A percentile compares a stretch with the other conserved stretches of the same genome.
These are phyloP conservation scores for Venturia aucupariae DNA, from an alignment of 2,329 filamentous ascomycete species.

Conservation along the genomic window DNA sequence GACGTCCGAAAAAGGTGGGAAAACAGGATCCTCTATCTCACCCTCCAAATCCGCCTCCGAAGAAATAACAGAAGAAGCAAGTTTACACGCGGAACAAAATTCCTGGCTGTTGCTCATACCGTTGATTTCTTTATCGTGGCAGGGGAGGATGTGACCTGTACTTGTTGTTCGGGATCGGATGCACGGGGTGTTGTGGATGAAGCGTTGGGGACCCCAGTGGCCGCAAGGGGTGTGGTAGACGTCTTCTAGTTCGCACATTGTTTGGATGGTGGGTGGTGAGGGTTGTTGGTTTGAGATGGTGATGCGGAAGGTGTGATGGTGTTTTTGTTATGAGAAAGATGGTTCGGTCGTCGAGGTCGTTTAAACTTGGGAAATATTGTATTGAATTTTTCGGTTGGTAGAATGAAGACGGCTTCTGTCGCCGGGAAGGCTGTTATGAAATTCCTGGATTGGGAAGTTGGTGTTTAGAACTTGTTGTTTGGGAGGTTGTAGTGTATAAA, in stretches of 20 bases:
- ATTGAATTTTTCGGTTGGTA: not conserved
- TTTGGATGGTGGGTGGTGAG: not conserved
- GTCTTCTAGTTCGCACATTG: constrained; percentile 27
- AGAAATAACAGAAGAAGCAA: not conserved
- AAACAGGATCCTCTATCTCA: not conserved
- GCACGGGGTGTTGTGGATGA: constrained; percentile 23
- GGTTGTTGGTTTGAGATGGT: not conserved
- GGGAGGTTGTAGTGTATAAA: not conserved
- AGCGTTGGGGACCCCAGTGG: constrained; percentile 25
- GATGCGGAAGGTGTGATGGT: not conserved
- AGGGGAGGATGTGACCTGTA: constrained; percentile 6
- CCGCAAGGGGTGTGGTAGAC: constrained; percentile 24
- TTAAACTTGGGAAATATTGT: not conserved
- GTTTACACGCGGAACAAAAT: constrained; percentile 10
- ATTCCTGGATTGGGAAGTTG: not conserved
- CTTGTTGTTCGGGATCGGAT: constrained; percentile 19
- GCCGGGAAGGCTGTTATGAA: not conserved
- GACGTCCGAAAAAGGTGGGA: not conserved
- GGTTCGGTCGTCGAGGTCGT: not conserved
- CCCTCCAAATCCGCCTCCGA: too few species aligned
- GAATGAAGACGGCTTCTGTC: not conserved
- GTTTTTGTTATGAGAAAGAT: not conserved
- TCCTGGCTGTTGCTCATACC: constrained; percentile 13
- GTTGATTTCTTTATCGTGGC: constrained; percentile 10
- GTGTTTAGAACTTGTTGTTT: not conserved